These are phyloP conservation scores for Kuraishia ogatae DNA, from an alignment of 805 yeast species.

Conservation along the genomic window DNA sequence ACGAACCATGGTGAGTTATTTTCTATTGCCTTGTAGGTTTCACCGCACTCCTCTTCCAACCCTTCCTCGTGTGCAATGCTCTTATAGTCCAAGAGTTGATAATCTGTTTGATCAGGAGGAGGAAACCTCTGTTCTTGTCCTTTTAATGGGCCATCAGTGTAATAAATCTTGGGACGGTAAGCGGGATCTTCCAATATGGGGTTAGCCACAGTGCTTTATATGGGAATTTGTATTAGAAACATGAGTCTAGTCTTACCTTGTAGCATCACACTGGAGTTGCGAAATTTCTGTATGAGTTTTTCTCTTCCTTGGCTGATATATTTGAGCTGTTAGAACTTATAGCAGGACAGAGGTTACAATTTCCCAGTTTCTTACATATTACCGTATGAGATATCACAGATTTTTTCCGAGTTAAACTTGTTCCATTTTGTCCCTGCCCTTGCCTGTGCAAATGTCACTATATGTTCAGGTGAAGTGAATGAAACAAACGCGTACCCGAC, in stretches of 20 bases:
- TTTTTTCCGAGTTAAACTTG: slow-evolving; percentile 37
- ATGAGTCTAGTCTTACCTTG: slow-evolving; percentile 11
- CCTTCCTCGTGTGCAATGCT: neutral
- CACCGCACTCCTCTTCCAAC: neutral
- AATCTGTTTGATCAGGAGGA: slow-evolving; percentile 16
- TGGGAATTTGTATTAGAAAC: neutral
- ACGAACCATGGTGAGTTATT: neutral
- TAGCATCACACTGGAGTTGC: slow-evolving; percentile 41
- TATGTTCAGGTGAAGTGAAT: slow-evolving; percentile 32
- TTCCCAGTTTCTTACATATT: slow-evolving; percentile 19
- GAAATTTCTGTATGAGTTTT: slow-evolving; percentile 36
- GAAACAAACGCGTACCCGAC: slow-evolving; percentile 50
- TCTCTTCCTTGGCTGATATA: slow-evolving; percentile 31
- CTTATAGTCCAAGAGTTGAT: neutral
- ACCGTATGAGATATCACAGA: slow-evolving; percentile 43
- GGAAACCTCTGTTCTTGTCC: slow-evolving; percentile 37
- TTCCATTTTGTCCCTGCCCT: slow-evolving; percentile 41
- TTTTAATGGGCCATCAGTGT: slow-evolving; percentile 30
- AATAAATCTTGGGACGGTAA: slow-evolving; percentile 39
- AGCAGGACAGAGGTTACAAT: slow-evolving; percentile 1
- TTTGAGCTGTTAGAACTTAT: neutral
- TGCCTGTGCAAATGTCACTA: slow-evolving; percentile 33
- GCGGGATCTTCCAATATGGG: slow-evolving; percentile 22
- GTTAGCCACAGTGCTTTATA: neutral
- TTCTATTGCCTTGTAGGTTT: neutral